Evolutionary conservation across 331 rosid species (phyloP).

Genomic region (Pyracantha coccinea): DNA sequence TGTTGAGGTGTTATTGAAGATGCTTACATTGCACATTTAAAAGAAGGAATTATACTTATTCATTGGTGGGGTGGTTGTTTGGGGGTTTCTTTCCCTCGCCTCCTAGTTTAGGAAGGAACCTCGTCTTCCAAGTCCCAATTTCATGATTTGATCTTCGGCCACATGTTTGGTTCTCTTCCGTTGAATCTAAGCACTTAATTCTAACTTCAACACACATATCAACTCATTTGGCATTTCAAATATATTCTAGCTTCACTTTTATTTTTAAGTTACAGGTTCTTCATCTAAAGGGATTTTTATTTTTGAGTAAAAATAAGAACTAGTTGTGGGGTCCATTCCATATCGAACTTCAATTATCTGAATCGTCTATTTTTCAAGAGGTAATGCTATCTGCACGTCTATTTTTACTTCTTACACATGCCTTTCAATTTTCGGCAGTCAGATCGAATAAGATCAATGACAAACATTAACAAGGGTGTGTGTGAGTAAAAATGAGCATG

Average conservation of each 20-base stretch:
- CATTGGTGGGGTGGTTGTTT: neutral
- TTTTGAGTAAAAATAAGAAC: too few species aligned
- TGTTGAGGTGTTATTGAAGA: neutral
- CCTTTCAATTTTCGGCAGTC: too few species aligned
- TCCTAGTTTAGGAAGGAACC: neutral
- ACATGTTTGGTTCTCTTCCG: neutral
- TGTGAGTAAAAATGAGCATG: too few species aligned
- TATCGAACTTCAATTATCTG: too few species aligned
- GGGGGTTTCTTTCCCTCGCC: too few species aligned
- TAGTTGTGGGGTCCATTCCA: too few species aligned
- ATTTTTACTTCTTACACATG: too few species aligned
- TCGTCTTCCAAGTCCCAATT: neutral
- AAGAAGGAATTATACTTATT: neutral
- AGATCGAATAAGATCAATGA: too few species aligned
- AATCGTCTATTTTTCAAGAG: too few species aligned
- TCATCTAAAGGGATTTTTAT: too few species aligned
- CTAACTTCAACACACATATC: neutral
- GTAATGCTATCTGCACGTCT: too few species aligned
- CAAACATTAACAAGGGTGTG: too few species aligned
- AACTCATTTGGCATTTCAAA: neutral
- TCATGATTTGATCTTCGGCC: neutral
- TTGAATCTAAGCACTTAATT: neutral
- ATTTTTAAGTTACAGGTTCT: neutral
- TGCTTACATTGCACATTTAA: neutral
- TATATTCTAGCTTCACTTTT: neutral